A percentile compares a stretch with the other conserved stretches of the same genome.
Evolutionary conservation across 2,329 filamentous ascomycete genomes (phyloP).

Genomic region (Chrysosporium keratinophilum): DNA sequence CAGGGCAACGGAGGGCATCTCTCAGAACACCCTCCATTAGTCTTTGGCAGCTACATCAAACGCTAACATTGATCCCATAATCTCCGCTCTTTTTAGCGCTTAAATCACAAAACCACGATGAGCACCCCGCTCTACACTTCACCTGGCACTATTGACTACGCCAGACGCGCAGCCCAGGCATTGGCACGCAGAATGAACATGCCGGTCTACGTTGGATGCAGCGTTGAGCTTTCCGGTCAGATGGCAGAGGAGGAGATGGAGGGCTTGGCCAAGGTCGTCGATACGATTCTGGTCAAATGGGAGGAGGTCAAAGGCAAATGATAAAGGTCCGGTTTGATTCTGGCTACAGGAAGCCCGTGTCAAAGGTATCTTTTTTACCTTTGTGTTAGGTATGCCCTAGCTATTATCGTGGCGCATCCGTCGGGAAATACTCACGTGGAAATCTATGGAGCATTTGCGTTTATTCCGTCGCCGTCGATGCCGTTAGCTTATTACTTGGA

Average conservation of each 20-base stretch:
- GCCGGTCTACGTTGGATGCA: slow-evolving; percentile 85
- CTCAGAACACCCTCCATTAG: too few species aligned
- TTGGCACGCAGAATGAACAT: slow-evolving; percentile 60
- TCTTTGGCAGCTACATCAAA: neutral
- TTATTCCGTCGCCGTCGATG: neutral
- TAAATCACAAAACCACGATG: slow-evolving; percentile 45
- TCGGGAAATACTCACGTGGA: neutral
- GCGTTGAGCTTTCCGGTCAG: slow-evolving; percentile 69
- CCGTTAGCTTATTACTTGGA: neutral
- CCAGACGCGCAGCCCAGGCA: slow-evolving; percentile 71
- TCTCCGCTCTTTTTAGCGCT: slow-evolving; percentile 24
- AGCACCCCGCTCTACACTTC: slow-evolving; percentile 66
- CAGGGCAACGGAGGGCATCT: too few species aligned
- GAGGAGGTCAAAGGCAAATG: slow-evolving; percentile 13
- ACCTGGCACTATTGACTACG: slow-evolving; percentile 72
- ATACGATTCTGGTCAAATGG: slow-evolving; percentile 52
- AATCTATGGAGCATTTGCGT: neutral
- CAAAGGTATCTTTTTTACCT: neutral
- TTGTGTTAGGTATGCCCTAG: too few species aligned
- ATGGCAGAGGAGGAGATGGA: slow-evolving; percentile 92
- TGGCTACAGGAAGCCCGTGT: neutral
- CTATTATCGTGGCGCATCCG: neutral
- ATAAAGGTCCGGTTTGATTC: neutral
- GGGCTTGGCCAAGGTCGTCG: slow-evolving; percentile 63
- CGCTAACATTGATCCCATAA: neutral